Evolutionary conservation across 305 asterid species (phyloP), one percentile per base, ranked within the genome.

Genomic region (Caryopteris hybrid): DNA sequence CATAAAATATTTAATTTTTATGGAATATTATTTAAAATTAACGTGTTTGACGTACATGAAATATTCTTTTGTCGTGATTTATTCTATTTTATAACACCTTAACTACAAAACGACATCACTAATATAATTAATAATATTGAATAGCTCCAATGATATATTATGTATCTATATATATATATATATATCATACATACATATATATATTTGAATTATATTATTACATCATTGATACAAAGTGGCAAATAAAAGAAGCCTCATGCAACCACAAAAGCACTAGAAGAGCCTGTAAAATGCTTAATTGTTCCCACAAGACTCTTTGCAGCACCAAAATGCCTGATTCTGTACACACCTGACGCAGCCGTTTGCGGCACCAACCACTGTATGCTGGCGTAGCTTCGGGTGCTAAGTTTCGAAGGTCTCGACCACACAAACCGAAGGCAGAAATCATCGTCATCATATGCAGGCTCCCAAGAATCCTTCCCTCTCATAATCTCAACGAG

Each of bases 261-360:
- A 58, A 91, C 98, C 65, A 94, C 99, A 78, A 94, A 94, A 48
- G 96, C 97, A 79, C 92, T 91, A 9, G 99, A 87, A 43, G 89
- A 67, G 38, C 99, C 99, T 16, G 88, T 83, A 74, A 94, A 94
- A 81, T 91, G 98, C 80, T 77, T 87, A 41, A 86, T 82, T 0
- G 97, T 76, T 38, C 96, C 97, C 39, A 88, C 0, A 22, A 94
- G 80, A 59, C 58, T 43, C 85, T 91, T 94, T 5, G 99, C 74
- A 58, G 99, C 97, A 73, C 99, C 99, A 66, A 94, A 94, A 78
- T 94, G 98, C 73, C 85, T 77, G 25, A 94, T 86, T 75, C 92
- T 81, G 69, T 91, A 91, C 5, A 91, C 97, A 64, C 99, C 99
- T 2, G 90, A 76, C 54, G 82, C 79, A 68, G 95, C 88, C 7